These are phyloP conservation scores for Nicotiana tabacum DNA, from an alignment of 257 asterid species.

Conservation along the genomic window DNA sequence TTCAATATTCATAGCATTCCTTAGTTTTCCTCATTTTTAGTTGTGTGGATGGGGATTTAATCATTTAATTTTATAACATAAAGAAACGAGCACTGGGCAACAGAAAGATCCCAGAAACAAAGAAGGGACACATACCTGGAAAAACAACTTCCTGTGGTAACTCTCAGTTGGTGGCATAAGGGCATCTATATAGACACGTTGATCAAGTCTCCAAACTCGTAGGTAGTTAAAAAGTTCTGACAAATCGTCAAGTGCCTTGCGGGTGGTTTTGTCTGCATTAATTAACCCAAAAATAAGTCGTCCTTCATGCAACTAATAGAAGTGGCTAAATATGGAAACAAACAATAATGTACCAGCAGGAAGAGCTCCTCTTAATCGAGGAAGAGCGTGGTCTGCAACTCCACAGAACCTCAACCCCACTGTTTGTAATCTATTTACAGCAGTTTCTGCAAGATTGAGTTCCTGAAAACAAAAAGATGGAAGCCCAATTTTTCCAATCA, in stretches of 20 bases:
- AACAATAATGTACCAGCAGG: conserved; percentile 61
- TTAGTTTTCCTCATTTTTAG: not conserved
- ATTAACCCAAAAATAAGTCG: conserved; percentile 11
- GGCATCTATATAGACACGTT: conserved; percentile 60
- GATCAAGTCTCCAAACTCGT: conserved; percentile 76
- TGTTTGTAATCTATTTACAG: conserved; percentile 83
- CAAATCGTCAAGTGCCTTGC: conserved; percentile 88
- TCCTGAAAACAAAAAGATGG: conserved; percentile 48
- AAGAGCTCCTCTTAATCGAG: conserved; percentile 96
- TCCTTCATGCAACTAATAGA: conserved; percentile 11
- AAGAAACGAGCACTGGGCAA: not conserved
- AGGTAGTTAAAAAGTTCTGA: conserved; percentile 76
- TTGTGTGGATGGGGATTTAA: not conserved
- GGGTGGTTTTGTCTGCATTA: conserved; percentile 72
- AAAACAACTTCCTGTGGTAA: conserved; percentile 79
- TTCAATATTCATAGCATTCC: not conserved
- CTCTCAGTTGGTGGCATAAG: conserved; percentile 93
- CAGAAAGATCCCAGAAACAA: not conserved
- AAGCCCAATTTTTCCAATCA: not conserved
- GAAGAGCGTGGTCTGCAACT: conserved; percentile 82
- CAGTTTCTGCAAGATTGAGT: conserved; percentile 82
- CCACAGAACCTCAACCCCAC: conserved; percentile 97
- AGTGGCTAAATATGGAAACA: not conserved
- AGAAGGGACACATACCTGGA: conserved; percentile 54
- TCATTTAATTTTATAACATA: not conserved